These are phyloP conservation scores for Coelastrella sp. DNA, from an alignment of 139 green algal genomes.

Conservation along the genomic window DNA sequence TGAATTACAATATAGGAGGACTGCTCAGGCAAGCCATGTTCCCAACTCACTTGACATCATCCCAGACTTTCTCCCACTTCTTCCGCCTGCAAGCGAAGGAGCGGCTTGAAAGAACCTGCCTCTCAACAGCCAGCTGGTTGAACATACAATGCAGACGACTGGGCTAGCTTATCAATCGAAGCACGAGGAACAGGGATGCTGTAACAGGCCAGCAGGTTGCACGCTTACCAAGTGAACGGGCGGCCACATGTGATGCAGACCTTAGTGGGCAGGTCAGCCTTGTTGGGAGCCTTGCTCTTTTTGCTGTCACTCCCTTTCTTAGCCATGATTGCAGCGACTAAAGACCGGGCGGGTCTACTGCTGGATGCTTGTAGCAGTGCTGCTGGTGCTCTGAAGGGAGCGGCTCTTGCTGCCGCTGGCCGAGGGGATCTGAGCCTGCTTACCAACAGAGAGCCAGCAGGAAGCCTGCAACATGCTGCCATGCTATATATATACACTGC, in stretches of 20 bases:
- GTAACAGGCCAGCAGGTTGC: not conserved
- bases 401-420: not conserved
- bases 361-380: not conserved
- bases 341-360: not conserved
- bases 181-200: not conserved
- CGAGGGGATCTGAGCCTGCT: not conserved
- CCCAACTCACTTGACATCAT: conserved; percentile 30
- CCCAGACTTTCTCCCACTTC: conserved; percentile 35
- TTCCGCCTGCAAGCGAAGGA: conserved; percentile 12
- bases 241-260: conserved; percentile 4
- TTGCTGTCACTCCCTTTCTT: conserved; percentile 17
- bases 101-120: not conserved
- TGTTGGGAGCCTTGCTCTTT: conserved; percentile 5
- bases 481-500: not conserved
- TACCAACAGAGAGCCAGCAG: not conserved
- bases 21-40: not conserved
- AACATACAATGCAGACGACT: too few relatives aligned
- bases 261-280: conserved; percentile 18
- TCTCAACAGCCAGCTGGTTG: too few relatives aligned
- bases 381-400: not conserved
- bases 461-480: not conserved
- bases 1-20: not conserved
- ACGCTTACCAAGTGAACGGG: conserved; percentile 15
- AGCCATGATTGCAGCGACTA: not conserved
- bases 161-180: not conserved